Percentiles rank a stretch among this genome's conserved stretches.
phyloP scores from a whole-genome alignment of 129 eudicot genomes.

The Flaveria linearis region DNA sequence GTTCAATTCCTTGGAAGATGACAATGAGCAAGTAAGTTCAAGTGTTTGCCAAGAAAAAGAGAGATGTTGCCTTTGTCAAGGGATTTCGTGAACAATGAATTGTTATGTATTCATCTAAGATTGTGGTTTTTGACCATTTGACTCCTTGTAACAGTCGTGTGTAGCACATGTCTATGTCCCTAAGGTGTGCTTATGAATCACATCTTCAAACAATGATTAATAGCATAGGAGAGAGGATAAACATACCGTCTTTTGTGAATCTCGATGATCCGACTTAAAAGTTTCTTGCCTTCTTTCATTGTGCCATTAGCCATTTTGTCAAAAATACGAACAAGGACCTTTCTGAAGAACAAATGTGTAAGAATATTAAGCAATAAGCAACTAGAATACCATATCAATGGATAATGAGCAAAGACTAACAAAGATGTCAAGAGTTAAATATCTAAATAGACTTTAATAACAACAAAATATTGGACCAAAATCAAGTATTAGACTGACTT shows the following conservation, averaged over 20 bases:
- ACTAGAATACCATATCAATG: neutral
- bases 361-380: neutral
- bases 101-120: neutral
- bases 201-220: constrained; percentile 8
- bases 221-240: neutral
- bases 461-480: constrained; percentile 5
- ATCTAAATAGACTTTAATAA: neutral
- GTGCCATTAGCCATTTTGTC: constrained; percentile 73
- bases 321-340: constrained; percentile 74
- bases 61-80: no score
- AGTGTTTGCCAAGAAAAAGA: no score
- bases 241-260: constrained; percentile 74
- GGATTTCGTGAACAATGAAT: no score
- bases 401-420: neutral
- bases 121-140: no score
- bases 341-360: constrained; percentile 45
- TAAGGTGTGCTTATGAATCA: neutral
- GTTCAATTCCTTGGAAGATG: no score
- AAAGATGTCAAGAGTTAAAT: neutral
- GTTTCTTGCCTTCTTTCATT: constrained; percentile 79
- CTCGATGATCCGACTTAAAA: constrained; percentile 60
- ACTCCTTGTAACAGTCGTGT: no score
- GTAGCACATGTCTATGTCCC: neutral
- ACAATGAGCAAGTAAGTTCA: no score
- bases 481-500: neutral